Conservation (phyloP, 1,139 yeast genomes). For the Protomyces pachydermus region DNA sequence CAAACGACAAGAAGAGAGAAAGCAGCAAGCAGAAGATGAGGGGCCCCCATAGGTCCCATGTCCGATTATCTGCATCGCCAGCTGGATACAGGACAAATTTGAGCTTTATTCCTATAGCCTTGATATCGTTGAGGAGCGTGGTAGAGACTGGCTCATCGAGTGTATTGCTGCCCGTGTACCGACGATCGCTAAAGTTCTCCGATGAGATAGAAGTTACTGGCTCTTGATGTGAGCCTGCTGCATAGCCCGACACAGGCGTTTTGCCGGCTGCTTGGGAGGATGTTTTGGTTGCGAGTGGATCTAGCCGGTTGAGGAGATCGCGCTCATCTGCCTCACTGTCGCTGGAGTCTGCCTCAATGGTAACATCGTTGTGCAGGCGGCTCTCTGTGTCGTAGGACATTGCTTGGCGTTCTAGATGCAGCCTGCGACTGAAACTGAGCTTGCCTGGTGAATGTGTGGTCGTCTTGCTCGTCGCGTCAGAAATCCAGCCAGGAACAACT, state of each 20-base stretch:
- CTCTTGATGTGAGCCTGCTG: background rate
- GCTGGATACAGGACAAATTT: slow-evolving; percentile 69
- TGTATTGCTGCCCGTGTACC: slow-evolving; percentile 78
- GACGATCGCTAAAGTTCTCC: slow-evolving; percentile 39
- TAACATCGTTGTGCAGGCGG: slow-evolving; percentile 23
- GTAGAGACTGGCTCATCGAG: slow-evolving; percentile 73
- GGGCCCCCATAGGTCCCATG: slow-evolving; percentile 93
- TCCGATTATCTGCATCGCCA: slow-evolving; percentile 39
- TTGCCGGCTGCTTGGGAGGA: background rate
- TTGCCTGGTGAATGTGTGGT: too few species aligned
- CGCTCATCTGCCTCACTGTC: slow-evolving; percentile 25
- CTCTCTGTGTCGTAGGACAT: background rate
- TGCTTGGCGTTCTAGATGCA: too few species aligned
- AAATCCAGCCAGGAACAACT: too few species aligned
- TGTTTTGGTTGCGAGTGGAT: slow-evolving; percentile 5
- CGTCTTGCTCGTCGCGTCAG: too few species aligned
- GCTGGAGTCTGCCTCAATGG: slow-evolving; percentile 30
- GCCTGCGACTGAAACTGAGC: too few species aligned
- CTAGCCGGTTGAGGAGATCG: slow-evolving; percentile 22
- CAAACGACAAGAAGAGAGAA: slow-evolving; percentile 49
- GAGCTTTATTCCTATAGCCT: slow-evolving; percentile 60
- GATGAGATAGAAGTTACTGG: slow-evolving; percentile 22
- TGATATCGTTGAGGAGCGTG: slow-evolving; percentile 63
- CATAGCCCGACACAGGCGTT: background rate
- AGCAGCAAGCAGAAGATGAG: slow-evolving; percentile 63